A percentile compares a stretch with the other conserved stretches of the same genome.
phyloP scores from a whole-genome alignment of 2,329 filamentous ascomycete species.

The Clarireedia homoeocarpa region DNA sequence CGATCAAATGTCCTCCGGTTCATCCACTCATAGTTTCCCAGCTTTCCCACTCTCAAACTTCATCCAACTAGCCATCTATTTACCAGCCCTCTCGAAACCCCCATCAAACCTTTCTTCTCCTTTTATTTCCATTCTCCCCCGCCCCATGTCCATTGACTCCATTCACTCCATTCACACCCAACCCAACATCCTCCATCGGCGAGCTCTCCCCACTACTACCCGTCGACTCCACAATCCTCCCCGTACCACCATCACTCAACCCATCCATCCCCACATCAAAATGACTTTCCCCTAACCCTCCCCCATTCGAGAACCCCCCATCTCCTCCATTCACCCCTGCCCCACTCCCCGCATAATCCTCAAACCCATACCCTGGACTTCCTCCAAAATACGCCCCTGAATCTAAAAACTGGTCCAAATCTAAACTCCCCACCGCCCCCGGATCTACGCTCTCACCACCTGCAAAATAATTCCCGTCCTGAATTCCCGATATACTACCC shows the following conservation, averaged over 20 bases:
- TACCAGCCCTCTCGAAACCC: not conserved
- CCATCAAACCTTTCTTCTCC: not conserved
- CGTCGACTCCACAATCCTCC: conserved; percentile 16
- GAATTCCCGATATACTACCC: conserved; percentile 67
- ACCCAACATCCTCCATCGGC: conserved; percentile 13
- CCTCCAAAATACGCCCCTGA: conserved; percentile 33
- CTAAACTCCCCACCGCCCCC: conserved; percentile 30
- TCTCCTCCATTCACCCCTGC: conserved; percentile 12
- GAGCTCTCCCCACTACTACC: conserved; percentile 15
- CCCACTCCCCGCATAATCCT: conserved; percentile 12
- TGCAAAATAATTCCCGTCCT: conserved; percentile 31
- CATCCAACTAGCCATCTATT: not conserved
- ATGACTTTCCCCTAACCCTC: conserved; percentile 16
- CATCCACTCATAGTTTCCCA: not conserved
- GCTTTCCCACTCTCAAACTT: not conserved
- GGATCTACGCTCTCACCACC: conserved; percentile 30
- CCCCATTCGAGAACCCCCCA: not conserved
- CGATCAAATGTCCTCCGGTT: not conserved
- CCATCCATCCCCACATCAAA: conserved; percentile 28
- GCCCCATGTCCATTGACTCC: not conserved
- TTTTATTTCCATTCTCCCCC: not conserved
- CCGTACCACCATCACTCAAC: conserved; percentile 10
- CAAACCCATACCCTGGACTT: conserved; percentile 17
- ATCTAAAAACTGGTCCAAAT: conserved; percentile 44
- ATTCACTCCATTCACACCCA: not conserved